A percentile compares a stretch with the other conserved stretches of the same genome.
Evolutionary conservation across 495 filamentous ascomycete species (phyloP).

Genomic region (Penicillium lagena): DNA sequence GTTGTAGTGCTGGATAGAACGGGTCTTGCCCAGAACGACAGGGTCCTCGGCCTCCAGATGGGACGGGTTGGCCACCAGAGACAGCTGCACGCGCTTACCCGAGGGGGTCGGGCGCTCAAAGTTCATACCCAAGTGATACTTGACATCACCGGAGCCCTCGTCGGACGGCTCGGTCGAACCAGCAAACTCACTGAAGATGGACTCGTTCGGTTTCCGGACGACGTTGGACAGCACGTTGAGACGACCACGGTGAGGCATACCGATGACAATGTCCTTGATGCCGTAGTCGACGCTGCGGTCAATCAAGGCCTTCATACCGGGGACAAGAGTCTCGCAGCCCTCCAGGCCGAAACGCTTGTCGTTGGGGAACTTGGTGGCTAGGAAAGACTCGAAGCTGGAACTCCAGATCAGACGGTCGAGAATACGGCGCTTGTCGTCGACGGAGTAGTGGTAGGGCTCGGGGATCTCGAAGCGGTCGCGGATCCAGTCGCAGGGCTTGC

Average conservation of each 20-base stretch:
- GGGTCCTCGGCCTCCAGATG: slow-evolving; percentile 98
- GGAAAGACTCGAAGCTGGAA: slow-evolving; percentile 90
- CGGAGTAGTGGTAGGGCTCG: slow-evolving; percentile 87
- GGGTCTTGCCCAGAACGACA: slow-evolving; percentile 93
- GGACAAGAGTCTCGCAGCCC: slow-evolving; percentile 91
- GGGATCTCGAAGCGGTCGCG: slow-evolving; percentile 91
- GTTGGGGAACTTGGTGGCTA: slow-evolving; percentile 96
- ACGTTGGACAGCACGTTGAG: slow-evolving; percentile 98
- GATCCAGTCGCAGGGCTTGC: slow-evolving; percentile 97
- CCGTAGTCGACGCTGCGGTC: slow-evolving; percentile 97
- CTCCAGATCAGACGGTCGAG: slow-evolving; percentile 97
- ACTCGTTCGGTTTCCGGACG: slow-evolving; percentile 97
- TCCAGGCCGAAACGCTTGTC: slow-evolving; percentile 99
- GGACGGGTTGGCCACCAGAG: slow-evolving; percentile 95
- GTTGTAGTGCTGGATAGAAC: slow-evolving; percentile 98
- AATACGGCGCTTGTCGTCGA: slow-evolving; percentile 95
- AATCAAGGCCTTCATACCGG: slow-evolving; percentile 98
- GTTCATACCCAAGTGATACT: slow-evolving; percentile 99
- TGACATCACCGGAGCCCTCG: slow-evolving; percentile 97
- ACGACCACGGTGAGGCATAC: slow-evolving; percentile 98
- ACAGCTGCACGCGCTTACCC: slow-evolving; percentile 96
- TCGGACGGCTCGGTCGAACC: slow-evolving; percentile 83
- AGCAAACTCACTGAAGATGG: slow-evolving; percentile 97
- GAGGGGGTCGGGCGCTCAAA: slow-evolving; percentile 98
- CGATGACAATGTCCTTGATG: slow-evolving; percentile 97